These are phyloP conservation scores for Oenanthe javanica DNA, from an alignment of 140 eudicot genomes.

Conservation along the genomic window DNA sequence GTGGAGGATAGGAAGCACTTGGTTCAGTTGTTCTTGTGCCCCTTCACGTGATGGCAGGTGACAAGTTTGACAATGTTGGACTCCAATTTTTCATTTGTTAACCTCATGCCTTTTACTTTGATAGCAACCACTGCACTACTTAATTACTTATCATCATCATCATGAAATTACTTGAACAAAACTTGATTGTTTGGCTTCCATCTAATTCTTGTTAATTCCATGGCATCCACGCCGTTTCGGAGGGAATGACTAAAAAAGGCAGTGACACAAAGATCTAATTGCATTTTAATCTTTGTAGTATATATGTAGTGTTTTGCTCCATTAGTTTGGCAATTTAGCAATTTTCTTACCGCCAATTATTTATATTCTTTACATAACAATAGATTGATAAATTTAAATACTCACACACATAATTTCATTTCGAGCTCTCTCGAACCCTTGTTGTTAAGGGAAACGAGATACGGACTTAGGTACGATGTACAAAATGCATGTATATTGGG, in stretches of 20 bases:
- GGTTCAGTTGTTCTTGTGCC: conserved; percentile 29
- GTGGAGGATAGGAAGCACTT: conserved; percentile 47
- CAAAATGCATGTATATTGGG: too few species aligned
- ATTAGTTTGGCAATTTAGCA: background rate
- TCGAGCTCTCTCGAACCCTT: too few species aligned
- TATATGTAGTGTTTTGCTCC: background rate
- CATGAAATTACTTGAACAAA: background rate
- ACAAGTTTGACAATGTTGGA: conserved; percentile 4
- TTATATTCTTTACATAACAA: background rate
- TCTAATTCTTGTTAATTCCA: background rate
- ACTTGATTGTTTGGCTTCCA: conserved; percentile 3
- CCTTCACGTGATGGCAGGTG: conserved; percentile 55
- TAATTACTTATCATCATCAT: background rate
- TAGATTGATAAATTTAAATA: too few species aligned
- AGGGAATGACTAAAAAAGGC: background rate
- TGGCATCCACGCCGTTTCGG: background rate
- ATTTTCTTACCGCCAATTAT: too few species aligned
- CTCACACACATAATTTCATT: background rate
- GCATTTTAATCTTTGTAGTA: background rate
- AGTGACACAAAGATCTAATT: background rate
- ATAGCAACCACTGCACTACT: conserved; percentile 16
- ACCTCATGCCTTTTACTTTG: conserved; percentile 3
- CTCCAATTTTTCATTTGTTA: background rate
- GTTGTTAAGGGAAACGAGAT: too few species aligned
- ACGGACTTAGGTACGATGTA: too few species aligned